phyloP scores from a whole-genome alignment of 257 asterid genomes.

The Misopates orontium region DNA sequence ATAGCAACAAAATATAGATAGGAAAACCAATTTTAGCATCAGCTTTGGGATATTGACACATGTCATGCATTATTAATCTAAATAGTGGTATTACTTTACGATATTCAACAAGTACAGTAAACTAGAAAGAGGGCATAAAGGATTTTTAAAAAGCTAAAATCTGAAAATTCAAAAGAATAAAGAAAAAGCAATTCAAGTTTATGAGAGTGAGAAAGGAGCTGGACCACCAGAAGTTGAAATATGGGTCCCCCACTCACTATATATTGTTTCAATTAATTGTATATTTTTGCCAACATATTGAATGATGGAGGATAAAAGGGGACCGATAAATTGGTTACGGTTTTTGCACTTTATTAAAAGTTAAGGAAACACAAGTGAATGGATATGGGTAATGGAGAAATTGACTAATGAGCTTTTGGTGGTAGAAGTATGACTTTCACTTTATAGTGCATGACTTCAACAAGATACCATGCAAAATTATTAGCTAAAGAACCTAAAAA shows the following conservation, averaged over 20 bases:
- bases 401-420: slow-evolving; percentile 19
- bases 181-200: not conserved
- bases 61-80: slow-evolving; percentile 33
- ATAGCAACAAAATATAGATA: slow-evolving; percentile 14
- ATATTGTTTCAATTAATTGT: not conserved
- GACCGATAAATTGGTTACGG: not conserved
- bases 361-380: not conserved
- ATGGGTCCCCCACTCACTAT: slow-evolving; percentile 20
- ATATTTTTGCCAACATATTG: not conserved
- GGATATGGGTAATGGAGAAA: slow-evolving; percentile 1
- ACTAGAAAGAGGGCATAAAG: slow-evolving; percentile 25
- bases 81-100: slow-evolving; percentile 32
- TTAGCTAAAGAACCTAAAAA: too few species aligned
- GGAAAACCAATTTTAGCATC: slow-evolving; percentile 30
- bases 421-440: slow-evolving; percentile 23
- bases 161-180: slow-evolving; percentile 10
- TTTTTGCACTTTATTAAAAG: slow-evolving; percentile 3
- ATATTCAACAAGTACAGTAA: slow-evolving; percentile 24
- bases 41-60: slow-evolving; percentile 30
- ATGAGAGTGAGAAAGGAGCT: slow-evolving; percentile 33
- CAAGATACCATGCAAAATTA: slow-evolving; percentile 20
- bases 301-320: slow-evolving; percentile 9
- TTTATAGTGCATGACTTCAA: slow-evolving; percentile 20
- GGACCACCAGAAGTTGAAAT: slow-evolving; percentile 30
- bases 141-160: slow-evolving; percentile 18